Evolutionary conservation across 139 green algal species (phyloP).

Genomic region (Coelastrella sp.): DNA sequence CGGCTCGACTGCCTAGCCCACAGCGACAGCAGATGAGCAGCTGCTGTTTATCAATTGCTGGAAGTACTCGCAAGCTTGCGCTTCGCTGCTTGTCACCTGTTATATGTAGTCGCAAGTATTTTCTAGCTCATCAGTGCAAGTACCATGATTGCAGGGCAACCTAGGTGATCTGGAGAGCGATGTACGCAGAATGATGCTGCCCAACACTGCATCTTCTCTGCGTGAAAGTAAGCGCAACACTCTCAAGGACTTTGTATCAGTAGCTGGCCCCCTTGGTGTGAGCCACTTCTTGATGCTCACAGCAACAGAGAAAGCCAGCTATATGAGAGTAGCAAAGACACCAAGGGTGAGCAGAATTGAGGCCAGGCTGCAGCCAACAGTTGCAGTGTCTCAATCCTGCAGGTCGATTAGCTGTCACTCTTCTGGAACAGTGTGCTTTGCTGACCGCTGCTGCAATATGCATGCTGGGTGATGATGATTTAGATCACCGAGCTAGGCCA

Average conservation of each 20-base stretch:
- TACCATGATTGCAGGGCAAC: slow-evolving; percentile 60
- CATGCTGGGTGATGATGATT: no score
- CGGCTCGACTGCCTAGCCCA: no score
- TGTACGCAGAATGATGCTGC: slow-evolving; percentile 91
- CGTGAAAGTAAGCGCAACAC: slow-evolving; percentile 71
- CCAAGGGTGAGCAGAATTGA: slow-evolving; percentile 74
- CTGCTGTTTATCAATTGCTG: no score
- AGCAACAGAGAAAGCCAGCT: slow-evolving; percentile 84
- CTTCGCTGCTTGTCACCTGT: no score
- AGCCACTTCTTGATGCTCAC: slow-evolving; percentile 96
- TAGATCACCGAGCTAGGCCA: no score
- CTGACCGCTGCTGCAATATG: no score
- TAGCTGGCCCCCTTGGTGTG: slow-evolving; percentile 95
- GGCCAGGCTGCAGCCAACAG: background rate
- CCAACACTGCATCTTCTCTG: slow-evolving; percentile 91
- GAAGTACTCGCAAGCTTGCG: no score
- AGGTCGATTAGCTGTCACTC: background rate
- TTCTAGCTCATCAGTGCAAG: background rate
- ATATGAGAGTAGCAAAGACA: slow-evolving; percentile 90
- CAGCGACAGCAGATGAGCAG: no score
- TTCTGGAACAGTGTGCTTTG: no score
- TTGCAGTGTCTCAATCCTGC: background rate
- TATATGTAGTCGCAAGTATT: no score
- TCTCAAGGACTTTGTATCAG: slow-evolving; percentile 97
- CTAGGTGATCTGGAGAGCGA: slow-evolving; percentile 90